Conservation (phyloP, 495 filamentous ascomycete species). For the Neurospora hispaniola region DNA sequence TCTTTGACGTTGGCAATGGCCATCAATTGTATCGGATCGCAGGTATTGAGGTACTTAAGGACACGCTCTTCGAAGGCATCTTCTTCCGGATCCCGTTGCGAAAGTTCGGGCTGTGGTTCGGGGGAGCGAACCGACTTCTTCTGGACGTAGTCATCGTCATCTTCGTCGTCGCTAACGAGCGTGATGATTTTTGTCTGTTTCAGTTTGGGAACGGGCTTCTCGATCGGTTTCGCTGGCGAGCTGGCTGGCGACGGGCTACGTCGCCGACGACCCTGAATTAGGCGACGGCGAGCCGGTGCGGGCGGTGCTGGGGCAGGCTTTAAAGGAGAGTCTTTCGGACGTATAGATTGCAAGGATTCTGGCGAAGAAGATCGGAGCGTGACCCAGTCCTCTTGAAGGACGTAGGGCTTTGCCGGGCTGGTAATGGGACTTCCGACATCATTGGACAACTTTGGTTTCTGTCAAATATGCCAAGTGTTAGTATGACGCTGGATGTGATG, state of each 20-base stretch:
- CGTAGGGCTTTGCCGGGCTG: conserved; percentile 10
- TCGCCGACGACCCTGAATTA: conserved; percentile 20
- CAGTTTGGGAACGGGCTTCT: background rate
- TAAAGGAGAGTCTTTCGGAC: background rate
- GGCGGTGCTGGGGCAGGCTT: background rate
- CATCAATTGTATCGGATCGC: conserved; percentile 56
- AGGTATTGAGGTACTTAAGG: conserved; percentile 75
- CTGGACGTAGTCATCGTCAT: conserved; percentile 15
- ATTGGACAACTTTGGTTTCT: background rate
- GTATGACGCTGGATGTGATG: background rate
- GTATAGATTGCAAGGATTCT: conserved; percentile 8
- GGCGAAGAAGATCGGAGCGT: conserved; percentile 9
- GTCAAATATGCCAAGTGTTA: background rate
- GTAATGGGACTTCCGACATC: conserved; percentile 12
- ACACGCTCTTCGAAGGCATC: conserved; percentile 34
- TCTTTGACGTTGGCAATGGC: conserved; percentile 67
- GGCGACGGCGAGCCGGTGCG: conserved; percentile 16
- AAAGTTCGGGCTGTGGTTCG: conserved; percentile 6
- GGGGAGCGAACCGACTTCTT: conserved; percentile 3
- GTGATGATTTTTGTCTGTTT: conserved; percentile 12
- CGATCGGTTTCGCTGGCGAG: conserved; percentile 8
- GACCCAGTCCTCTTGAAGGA: conserved; percentile 17
- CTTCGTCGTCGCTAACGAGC: conserved; percentile 21
- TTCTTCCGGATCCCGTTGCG: conserved; percentile 2
- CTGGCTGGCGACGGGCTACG: conserved; percentile 8